Base-by-base conservation (phyloP, 148 eudicot genomes). In the Selenicereus undatus region DNA sequence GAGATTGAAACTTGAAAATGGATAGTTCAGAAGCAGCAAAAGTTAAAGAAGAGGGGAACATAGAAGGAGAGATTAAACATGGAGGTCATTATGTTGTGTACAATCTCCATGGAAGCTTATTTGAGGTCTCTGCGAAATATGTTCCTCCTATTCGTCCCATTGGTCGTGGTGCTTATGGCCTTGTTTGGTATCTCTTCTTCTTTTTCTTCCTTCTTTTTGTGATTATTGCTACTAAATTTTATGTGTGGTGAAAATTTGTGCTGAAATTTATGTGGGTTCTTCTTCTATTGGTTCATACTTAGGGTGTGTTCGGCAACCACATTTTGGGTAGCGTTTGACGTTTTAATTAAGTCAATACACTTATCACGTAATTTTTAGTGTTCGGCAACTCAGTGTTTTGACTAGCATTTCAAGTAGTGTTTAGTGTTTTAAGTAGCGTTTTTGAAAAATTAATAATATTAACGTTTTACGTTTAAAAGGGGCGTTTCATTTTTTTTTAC, bases 141-240 rank as follows among this genome's bases (percentile, higher is more conserved):
- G 90, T 89, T 32, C 97, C 97, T 79, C 97, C 97, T 6, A 82
- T 93, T 75, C 86, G 91, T 35, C 95, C 97, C 22, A 85, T 93
- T 77, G 97, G 97, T n/a, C 90, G 95, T 76, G 97, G 97, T 24
- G 97, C 97, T 70, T 90, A 89, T 65, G 97, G 97, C 78, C 88
- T 93, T 79, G 96, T 93, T 71, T 93, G 97, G 95, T 93, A 78
- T 80, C 4, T 66, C 18, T 66, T 27, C 71, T 66, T 27, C 71
- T 14, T 66, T 13, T 26, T 24, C 69, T 4, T 4, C 18, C 26
- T 2, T 3, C 1, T 5, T 18, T n/a, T 64, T 64, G 13, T 64
- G 30, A n/a, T 64, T 22, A 22, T 56, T 18, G 18, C 14, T 56
- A n/a, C 22, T 56, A 2, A 56, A 56, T 56, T 56, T 20, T 56